Evolutionary conservation across 495 filamentous ascomycete genomes (phyloP), one percentile per base, ranked within the genome.

Genomic region (Neurospora sp.): DNA sequence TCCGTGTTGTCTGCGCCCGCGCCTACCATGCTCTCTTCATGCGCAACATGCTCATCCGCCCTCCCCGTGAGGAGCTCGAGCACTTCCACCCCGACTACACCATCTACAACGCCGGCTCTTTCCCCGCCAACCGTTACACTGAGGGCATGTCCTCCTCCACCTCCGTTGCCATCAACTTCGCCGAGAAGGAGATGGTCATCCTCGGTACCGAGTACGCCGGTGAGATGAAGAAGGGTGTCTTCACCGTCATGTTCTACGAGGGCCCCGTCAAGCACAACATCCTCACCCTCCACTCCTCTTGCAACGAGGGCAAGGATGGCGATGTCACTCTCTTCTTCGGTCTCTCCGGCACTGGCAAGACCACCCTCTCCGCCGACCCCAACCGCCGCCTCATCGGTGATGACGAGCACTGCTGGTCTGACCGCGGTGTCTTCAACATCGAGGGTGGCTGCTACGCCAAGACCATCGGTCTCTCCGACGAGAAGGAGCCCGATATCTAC

Each of bases 221-320:
- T 79, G 95, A 98, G 89, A 99, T 99, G 96, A 99, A 98, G 90
- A 98, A 98, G 90, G 96, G 96, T 82, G 88, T 99, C 84, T 98
- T 99, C 89, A 99, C 96, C 70, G 93, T 99, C 74, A 89, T 99
- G 78, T 99, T 98, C 89, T 99, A 98, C 87, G 96, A 99, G 88
- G 98, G 98, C 92, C 96, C 96, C 71, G 92, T 99, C 74, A 98
- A 97, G 89, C 96, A 99, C 89, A 97, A 98, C 84, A 94, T 99
- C 76, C 87, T 99, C 69, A 99, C 96, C 70, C 90, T 99, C 71
- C 96, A 97, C 89, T 97, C 94, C 23, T 97, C 94, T 31, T 94
- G 94, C 92, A 97, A 97, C 85, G 90, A 97, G 87, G 94, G 94
- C 81, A 86, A 90, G 85, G 84, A 93, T 73, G 94, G 94, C 73